These are phyloP conservation scores for Sclerotinia sclerotiorum DNA, from an alignment of 2,329 filamentous ascomycete species.

Conservation along the genomic window DNA sequence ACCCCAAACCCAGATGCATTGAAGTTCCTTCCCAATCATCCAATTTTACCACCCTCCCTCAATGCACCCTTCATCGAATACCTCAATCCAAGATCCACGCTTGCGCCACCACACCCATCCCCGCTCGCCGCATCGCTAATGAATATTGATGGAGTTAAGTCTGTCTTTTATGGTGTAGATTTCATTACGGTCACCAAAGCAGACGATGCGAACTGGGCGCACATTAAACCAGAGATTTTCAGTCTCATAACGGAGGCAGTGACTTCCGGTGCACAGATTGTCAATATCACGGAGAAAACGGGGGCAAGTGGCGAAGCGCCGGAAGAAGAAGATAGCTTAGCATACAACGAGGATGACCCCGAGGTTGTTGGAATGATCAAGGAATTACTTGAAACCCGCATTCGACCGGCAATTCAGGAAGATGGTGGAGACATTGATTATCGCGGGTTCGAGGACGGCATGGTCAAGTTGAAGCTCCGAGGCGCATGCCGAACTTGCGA, in stretches of 20 bases:
- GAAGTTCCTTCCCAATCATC: slow-evolving; percentile 92
- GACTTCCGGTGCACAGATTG: slow-evolving; percentile 77
- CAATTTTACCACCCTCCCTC: slow-evolving; percentile 73
- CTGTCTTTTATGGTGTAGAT: slow-evolving; percentile 90
- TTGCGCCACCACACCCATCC: slow-evolving; percentile 85
- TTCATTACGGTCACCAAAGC: slow-evolving; percentile 98
- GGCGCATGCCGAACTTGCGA: slow-evolving; percentile 96
- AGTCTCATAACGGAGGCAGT: slow-evolving; percentile 91
- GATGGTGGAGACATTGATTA: slow-evolving; percentile 98
- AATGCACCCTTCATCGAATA: slow-evolving; percentile 86
- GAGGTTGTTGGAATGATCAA: slow-evolving; percentile 99
- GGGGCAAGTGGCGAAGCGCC: slow-evolving; percentile 51
- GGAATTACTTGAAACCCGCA: slow-evolving; percentile 91
- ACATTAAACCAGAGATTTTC: slow-evolving; percentile 94
- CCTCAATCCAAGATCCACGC: slow-evolving; percentile 80
- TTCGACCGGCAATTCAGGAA: slow-evolving; percentile 93
- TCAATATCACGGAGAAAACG: slow-evolving; percentile 65
- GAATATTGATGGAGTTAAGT: slow-evolving; percentile 91
- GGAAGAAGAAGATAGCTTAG: slow-evolving; percentile 65
- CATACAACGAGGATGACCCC: slow-evolving; percentile 85
- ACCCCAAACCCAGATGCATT: slow-evolving; percentile 95
- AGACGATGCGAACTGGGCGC: slow-evolving; percentile 84
- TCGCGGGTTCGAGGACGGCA: slow-evolving; percentile 81
- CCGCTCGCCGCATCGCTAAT: slow-evolving; percentile 87
- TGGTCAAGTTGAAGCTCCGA: slow-evolving; percentile 81